A percentile compares a stretch with the other conserved stretches of the same genome.
phyloP scores from a whole-genome alignment of 176 grass and related monocot species.

The Luzula sylvatica region DNA sequence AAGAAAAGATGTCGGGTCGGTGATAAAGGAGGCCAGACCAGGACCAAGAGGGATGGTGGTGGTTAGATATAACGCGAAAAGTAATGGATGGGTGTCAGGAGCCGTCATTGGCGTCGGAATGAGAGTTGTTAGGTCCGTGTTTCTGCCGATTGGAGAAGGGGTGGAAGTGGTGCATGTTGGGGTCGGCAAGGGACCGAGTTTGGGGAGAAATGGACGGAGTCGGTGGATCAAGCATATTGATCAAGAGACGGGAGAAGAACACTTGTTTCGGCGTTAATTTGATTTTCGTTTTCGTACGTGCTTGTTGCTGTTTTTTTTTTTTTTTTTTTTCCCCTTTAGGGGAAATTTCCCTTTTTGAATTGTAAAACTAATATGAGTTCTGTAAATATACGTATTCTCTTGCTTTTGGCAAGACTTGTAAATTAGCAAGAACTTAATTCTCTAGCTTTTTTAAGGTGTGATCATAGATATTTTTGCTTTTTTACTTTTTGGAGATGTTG shows the following conservation, averaged over 20 bases:
- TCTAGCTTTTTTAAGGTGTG: too few relatives aligned
- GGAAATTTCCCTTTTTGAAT: too few relatives aligned
- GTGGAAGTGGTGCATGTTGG: slow-evolving; percentile 58
- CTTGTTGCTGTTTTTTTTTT: too few relatives aligned
- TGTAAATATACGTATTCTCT: too few relatives aligned
- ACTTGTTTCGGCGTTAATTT: slow-evolving; percentile 50
- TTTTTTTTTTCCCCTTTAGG: too few relatives aligned
- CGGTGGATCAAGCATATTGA: slow-evolving; percentile 74
- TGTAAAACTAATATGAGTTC: too few relatives aligned
- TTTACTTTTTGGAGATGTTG: too few relatives aligned
- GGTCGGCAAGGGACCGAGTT: slow-evolving; percentile 55
- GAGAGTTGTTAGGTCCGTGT: slow-evolving; percentile 42
- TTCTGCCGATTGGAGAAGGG: slow-evolving; percentile 49
- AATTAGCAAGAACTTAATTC: too few relatives aligned
- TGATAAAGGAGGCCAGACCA: slow-evolving; percentile 31
- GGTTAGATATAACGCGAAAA: slow-evolving; percentile 7
- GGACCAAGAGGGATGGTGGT: slow-evolving; percentile 51
- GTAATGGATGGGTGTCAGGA: neutral
- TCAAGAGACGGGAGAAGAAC: slow-evolving; percentile 53
- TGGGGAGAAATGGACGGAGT: neutral
- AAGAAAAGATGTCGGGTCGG: slow-evolving; percentile 21
- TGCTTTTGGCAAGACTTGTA: too few relatives aligned
- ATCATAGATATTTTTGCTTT: too few relatives aligned
- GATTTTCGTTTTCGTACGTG: too few relatives aligned
- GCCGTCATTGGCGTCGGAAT: slow-evolving; percentile 21